These are phyloP conservation scores for Panicum hallii DNA, from an alignment of 202 grass and related monocot genomes.

Conservation along the genomic window DNA sequence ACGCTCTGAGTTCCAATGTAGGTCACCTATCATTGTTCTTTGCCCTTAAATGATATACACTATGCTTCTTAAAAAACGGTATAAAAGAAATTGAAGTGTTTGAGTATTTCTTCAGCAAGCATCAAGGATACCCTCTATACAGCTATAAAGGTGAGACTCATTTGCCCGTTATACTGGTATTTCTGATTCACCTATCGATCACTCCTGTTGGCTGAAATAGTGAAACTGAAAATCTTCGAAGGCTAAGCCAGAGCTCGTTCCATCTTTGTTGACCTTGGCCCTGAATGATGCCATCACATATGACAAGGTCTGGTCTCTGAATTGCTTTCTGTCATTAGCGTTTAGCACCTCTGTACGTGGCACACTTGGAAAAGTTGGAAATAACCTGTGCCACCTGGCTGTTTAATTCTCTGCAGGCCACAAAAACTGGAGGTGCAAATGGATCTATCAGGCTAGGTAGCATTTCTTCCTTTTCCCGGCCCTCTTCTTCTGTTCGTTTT, in stretches of 20 bases:
- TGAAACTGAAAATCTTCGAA: slow-evolving; percentile 35
- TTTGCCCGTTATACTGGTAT: not conserved
- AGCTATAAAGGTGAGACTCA: slow-evolving; percentile 71
- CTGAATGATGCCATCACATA: slow-evolving; percentile 95
- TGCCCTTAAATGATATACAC: not conserved
- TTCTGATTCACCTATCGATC: not conserved
- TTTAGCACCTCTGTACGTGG: not conserved
- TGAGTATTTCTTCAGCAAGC: slow-evolving; percentile 57
- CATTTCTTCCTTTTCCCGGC: slow-evolving; percentile 6
- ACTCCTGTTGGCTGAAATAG: slow-evolving; percentile 21
- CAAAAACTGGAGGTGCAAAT: slow-evolving; percentile 95
- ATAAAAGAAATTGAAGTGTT: not conserved
- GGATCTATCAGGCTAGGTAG: slow-evolving; percentile 96
- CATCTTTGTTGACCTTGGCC: slow-evolving; percentile 75
- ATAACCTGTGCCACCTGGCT: not conserved
- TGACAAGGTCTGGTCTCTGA: slow-evolving; percentile 71
- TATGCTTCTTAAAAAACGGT: slow-evolving; percentile 16
- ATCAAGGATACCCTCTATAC: slow-evolving; percentile 69
- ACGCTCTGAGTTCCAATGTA: slow-evolving; percentile 96
- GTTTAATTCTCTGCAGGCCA: slow-evolving; percentile 62
- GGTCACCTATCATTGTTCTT: slow-evolving; percentile 30
- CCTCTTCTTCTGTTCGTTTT: not conserved
- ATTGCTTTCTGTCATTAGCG: not conserved
- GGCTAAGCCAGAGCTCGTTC: slow-evolving; percentile 79
- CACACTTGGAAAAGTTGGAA: not conserved